phyloP scores from a whole-genome alignment of 352 stramenopile species.

The Phytophthora cajani region DNA sequence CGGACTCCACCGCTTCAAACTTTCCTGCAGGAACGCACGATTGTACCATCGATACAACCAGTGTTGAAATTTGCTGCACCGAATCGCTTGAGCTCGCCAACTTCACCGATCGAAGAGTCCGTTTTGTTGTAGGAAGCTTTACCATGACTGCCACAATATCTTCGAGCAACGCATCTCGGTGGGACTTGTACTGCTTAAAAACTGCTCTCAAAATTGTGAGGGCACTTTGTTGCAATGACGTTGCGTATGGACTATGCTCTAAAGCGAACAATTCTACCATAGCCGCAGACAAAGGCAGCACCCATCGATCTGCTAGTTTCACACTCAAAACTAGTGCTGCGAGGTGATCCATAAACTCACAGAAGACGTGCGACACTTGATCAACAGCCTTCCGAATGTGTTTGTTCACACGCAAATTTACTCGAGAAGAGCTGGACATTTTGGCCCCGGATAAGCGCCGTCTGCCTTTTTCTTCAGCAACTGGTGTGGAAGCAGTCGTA shows the following conservation, averaged over 20 bases:
- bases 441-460: constrained; percentile 17
- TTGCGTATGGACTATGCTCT: constrained; percentile 66
- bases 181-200: constrained; percentile 68
- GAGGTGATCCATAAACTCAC: constrained; percentile 79
- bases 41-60: constrained; percentile 74
- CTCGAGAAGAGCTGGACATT: constrained; percentile 27
- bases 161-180: constrained; percentile 68
- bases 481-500: constrained; percentile 27
- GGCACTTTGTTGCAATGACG: constrained; percentile 68
- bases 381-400: constrained; percentile 58
- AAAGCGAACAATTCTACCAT: constrained; percentile 78
- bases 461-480: constrained; percentile 18
- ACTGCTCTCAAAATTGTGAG: constrained; percentile 67
- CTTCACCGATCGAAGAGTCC: constrained; percentile 74
- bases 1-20: constrained; percentile 7
- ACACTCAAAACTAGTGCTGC: constrained; percentile 61
- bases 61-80: constrained; percentile 76
- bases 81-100: constrained; percentile 51
- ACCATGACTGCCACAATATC: constrained; percentile 80
- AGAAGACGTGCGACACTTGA: constrained; percentile 65
- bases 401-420: constrained; percentile 64
- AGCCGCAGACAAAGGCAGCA: constrained; percentile 71
- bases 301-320: constrained; percentile 82
- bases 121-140: constrained; percentile 79
- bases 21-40: constrained; percentile 37